Conservation (phyloP, 2,329 filamentous ascomycete genomes). For the Cladophialophora yegresii region DNA sequence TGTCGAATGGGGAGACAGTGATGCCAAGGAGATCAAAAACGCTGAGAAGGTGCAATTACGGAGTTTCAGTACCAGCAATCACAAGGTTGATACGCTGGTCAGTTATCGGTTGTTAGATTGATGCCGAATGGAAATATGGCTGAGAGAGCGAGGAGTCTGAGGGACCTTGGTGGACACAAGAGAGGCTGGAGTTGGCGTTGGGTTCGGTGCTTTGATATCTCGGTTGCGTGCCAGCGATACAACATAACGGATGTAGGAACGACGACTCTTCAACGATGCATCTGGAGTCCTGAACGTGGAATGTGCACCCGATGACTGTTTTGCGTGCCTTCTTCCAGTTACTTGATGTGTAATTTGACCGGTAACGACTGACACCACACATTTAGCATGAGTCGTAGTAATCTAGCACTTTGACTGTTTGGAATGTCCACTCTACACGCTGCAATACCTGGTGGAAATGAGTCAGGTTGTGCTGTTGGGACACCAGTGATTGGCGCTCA, state of each 20-base stretch:
- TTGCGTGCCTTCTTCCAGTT: neutral
- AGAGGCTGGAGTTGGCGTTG: neutral
- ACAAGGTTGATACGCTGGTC: conserved; percentile 91
- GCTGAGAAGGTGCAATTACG: conserved; percentile 93
- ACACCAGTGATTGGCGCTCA: neutral
- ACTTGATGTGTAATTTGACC: neutral
- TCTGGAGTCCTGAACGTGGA: neutral
- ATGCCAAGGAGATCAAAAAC: conserved; percentile 93
- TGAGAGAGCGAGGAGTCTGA: conserved; percentile 18
- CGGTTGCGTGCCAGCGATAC: neutral
- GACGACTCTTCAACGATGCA: neutral
- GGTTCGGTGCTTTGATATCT: neutral
- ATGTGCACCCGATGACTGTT: neutral
- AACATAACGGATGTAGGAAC: neutral
- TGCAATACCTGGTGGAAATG: neutral
- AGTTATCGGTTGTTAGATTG: conserved; percentile 70
- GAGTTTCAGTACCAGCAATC: conserved; percentile 93
- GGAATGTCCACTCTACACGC: neutral
- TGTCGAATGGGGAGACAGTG: conserved; percentile 97
- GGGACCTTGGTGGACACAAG: neutral
- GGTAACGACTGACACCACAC: neutral
- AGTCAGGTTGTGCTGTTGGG: neutral
- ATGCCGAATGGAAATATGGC: conserved; percentile 17
- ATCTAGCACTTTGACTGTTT: neutral
- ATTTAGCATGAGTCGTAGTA: neutral